Base-by-base conservation (phyloP, 2,329 filamentous ascomycete genomes). In the Aspergillus fructus region DNA sequence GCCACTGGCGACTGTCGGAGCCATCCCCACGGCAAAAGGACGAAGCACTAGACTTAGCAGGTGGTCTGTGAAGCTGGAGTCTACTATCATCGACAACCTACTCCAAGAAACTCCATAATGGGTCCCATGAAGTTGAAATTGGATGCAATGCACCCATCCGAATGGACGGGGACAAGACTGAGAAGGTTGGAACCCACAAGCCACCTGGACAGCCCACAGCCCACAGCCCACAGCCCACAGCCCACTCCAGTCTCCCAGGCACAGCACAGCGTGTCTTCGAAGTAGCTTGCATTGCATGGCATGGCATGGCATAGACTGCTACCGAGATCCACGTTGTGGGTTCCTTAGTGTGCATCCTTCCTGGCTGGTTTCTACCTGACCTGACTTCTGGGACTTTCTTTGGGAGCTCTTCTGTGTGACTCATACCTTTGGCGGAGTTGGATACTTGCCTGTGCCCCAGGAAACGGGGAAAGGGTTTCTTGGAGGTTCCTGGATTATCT, bases 221-320 rank as follows among this genome's bases (percentile, higher is more conserved):
- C 24, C 24, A 27, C 24, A 8, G 24, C 27, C 27, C 27, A 30
- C 27, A 27, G 24, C 24, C 24, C 24, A 27, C 24, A 8, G 24
- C 27, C 27, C 27, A 30, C 27, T 11, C 27, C 34, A 37, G 34
- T 15, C 15, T 13, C 15, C 34, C 34, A n/a, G 34, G 12, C 34
- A 37, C 34, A 37, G 34, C 34, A n/a, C 15, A 42, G 23, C 33
- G 39, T 53, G 50, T 45, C 17, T 48, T 30, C 34, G 34, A 56
- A 42, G n/a, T 53, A 56, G 53, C 57, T 50, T 59, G 58, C 58
- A 60, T 60, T 60, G 58, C 58, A 59, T 59, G 53, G 57, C 57
- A 58, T 53, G 17, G 39, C 42, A 48, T 49, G 23, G 49, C 43
- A 51, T 42, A 49, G 33, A 33, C 34, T 49, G 30, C 33, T 37